Evolutionary conservation across 371 early-diverging fungal genomes (phyloP).

Genomic region (Mucor circinelloides): DNA sequence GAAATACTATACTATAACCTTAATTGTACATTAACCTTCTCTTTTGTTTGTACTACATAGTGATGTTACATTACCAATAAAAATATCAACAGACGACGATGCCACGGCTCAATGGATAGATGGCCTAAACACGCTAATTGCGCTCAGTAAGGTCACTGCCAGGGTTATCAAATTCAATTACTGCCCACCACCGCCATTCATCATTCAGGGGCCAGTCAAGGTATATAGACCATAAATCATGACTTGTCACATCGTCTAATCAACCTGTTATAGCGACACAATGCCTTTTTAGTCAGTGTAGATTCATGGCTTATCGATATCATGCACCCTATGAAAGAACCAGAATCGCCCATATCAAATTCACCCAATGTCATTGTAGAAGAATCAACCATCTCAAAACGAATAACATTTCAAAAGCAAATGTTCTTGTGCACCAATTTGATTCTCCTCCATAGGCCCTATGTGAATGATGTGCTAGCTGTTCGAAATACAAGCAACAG

Average conservation of each 20-base stretch:
- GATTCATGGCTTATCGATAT: slow-evolving; percentile 29
- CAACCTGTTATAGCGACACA: slow-evolving; percentile 17
- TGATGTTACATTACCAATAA: slow-evolving; percentile 28
- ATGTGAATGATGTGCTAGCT: slow-evolving; percentile 29
- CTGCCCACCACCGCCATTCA: slow-evolving; percentile 37
- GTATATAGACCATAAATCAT: slow-evolving; percentile 15
- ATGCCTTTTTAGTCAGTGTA: slow-evolving; percentile 28
- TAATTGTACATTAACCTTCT: not conserved
- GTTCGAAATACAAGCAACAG: slow-evolving; percentile 13
- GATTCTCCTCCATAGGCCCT: slow-evolving; percentile 47
- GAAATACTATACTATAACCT: not conserved
- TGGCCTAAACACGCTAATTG: slow-evolving; percentile 28
- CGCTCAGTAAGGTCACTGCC: slow-evolving; percentile 38
- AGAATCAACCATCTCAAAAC: slow-evolving; percentile 1
- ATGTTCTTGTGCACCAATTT: slow-evolving; percentile 30
- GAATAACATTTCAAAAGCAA: slow-evolving; percentile 19
- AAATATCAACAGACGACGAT: slow-evolving; percentile 21
- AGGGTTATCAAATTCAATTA: slow-evolving; percentile 46
- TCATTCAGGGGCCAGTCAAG: slow-evolving; percentile 33
- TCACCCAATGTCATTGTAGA: not conserved
- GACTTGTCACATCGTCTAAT: not conserved
- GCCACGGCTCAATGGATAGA: slow-evolving; percentile 20
- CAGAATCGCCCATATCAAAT: slow-evolving; percentile 5
- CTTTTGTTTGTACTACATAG: slow-evolving; percentile 16
- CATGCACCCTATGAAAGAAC: slow-evolving; percentile 17